phyloP scores from a whole-genome alignment of 345 rosid genomes.

The Euphorbia lathyris region DNA sequence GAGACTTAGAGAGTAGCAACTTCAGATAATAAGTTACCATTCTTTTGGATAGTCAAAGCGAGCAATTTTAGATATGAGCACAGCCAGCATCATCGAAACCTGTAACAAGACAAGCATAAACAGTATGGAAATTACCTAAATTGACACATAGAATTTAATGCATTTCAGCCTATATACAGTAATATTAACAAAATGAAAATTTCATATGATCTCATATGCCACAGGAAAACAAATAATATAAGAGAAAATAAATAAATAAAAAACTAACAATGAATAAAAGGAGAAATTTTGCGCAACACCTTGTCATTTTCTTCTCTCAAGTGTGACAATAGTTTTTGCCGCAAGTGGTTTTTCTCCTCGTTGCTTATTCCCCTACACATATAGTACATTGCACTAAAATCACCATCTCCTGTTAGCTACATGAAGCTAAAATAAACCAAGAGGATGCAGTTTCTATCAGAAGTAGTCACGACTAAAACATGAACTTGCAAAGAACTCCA shows the following conservation, averaged over 20 bases:
- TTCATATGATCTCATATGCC: not conserved
- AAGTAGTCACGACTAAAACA: not conserved
- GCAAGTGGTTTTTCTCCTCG: slow-evolving; percentile 77
- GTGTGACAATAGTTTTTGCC: slow-evolving; percentile 70
- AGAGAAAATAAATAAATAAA: not conserved
- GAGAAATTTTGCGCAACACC: slow-evolving; percentile 36
- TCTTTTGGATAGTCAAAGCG: slow-evolving; percentile 97
- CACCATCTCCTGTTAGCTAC: not conserved
- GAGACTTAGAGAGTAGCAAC: not conserved
- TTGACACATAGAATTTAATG: not conserved
- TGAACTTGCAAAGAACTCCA: not conserved
- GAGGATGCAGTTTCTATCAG: not conserved
- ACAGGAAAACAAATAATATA: not conserved
- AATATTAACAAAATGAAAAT: not conserved
- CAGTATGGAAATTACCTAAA: slow-evolving; percentile 12
- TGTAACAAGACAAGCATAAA: slow-evolving; percentile 26
- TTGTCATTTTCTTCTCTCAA: slow-evolving; percentile 80
- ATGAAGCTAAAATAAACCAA: not conserved
- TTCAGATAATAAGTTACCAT: slow-evolving; percentile 37
- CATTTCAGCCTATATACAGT: not conserved
- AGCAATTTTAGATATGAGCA: slow-evolving; percentile 83
- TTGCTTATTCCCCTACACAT: slow-evolving; percentile 76
- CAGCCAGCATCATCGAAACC: slow-evolving; percentile 84
- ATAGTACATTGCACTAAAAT: slow-evolving; percentile 2
- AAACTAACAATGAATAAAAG: not conserved